Evolutionary conservation across 768 basidiomycete species (phyloP).

Genomic region (Epithele typhae): DNA sequence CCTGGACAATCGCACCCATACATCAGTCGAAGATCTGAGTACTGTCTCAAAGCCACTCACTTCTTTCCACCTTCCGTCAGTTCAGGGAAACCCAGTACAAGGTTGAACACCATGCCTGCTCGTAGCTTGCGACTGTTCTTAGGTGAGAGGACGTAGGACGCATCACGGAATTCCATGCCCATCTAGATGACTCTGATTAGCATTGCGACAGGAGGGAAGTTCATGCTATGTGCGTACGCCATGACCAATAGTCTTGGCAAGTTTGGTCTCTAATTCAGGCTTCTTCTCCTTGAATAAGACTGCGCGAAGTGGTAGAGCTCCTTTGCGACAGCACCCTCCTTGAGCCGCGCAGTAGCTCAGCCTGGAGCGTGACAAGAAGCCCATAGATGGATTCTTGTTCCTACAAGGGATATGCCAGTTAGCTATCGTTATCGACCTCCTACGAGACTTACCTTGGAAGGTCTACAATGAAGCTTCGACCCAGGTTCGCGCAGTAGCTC

Average conservation of each 20-base stretch:
- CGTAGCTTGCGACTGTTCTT: constrained; percentile 74
- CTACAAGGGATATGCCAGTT: constrained; percentile 36
- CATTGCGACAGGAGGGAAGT: neutral
- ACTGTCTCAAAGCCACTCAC: constrained; percentile 35
- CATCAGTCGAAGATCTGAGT: too few relatives aligned
- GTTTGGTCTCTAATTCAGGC: constrained; percentile 76
- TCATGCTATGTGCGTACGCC: constrained; percentile 48
- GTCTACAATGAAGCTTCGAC: constrained; percentile 95
- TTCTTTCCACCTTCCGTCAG: constrained; percentile 77
- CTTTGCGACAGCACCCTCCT: constrained; percentile 69
- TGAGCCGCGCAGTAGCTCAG: constrained; percentile 73
- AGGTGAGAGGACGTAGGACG: constrained; percentile 71
- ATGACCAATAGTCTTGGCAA: constrained; percentile 89
- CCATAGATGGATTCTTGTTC: constrained; percentile 89
- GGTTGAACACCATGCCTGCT: constrained; percentile 80
- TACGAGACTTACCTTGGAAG: constrained; percentile 58
- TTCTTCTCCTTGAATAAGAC: constrained; percentile 69
- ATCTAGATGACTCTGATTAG: constrained; percentile 47
- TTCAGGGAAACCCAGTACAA: constrained; percentile 82
- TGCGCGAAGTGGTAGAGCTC: constrained; percentile 82
- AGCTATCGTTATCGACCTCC: constrained; percentile 4
- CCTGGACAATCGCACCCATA: constrained; percentile 33
- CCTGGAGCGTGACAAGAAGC: constrained; percentile 72
- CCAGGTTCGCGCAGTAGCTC: constrained; percentile 89
- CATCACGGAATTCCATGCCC: constrained; percentile 94